Evolutionary conservation across 768 basidiomycete species (phyloP).

Genomic region (Erythrobasidium yunnanense): DNA sequence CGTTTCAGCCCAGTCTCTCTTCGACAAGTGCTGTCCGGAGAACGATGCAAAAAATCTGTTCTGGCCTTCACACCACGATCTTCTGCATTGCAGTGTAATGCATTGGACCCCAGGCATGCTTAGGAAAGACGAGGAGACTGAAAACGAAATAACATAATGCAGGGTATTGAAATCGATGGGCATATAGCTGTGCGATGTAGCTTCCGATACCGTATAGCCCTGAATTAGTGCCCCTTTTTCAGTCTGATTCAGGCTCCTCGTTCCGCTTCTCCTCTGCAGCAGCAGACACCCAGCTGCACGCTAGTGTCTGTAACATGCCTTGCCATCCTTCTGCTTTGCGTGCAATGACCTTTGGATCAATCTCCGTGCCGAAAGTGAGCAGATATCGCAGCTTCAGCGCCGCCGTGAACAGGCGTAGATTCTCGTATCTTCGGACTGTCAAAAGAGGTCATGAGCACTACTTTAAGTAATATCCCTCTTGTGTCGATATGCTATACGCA

Average conservation of each 20-base stretch:
- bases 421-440: slow-evolving; percentile 79
- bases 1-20: too few species aligned
- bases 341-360: slow-evolving; percentile 65
- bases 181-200: too few species aligned
- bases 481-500: slow-evolving; percentile 38
- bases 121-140: too few species aligned
- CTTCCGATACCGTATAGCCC: too few species aligned
- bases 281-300: slow-evolving; percentile 57
- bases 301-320: slow-evolving; percentile 56
- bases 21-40: too few species aligned
- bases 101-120: too few species aligned
- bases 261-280: slow-evolving; percentile 55
- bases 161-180: too few species aligned
- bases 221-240: background rate
- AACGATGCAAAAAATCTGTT: too few species aligned
- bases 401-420: slow-evolving; percentile 75
- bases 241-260: slow-evolving; percentile 28
- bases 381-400: slow-evolving; percentile 74
- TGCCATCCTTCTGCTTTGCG: slow-evolving; percentile 70
- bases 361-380: slow-evolving; percentile 53
- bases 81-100: too few species aligned
- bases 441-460: too few species aligned
- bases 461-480: slow-evolving; percentile 13
- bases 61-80: too few species aligned
- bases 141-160: too few species aligned